These are phyloP conservation scores for Emericellopsis cladophorae DNA, from an alignment of 2,329 filamentous ascomycete species.

Conservation along the genomic window DNA sequence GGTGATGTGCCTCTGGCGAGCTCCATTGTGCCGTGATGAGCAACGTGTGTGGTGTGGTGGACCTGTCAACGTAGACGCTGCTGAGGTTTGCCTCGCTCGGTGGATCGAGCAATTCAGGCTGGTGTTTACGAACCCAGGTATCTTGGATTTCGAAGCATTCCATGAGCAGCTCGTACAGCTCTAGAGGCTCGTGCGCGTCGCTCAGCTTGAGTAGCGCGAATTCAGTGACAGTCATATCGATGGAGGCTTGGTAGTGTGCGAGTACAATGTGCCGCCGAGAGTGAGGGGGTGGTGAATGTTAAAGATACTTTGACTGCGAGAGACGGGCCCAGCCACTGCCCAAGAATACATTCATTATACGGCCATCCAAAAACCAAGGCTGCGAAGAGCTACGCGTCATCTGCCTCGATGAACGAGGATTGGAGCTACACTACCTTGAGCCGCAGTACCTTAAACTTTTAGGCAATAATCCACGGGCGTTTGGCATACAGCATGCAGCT, in stretches of 20 bases:
- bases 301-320: no score
- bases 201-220: slow-evolving; percentile 21
- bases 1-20: slow-evolving; percentile 23
- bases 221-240: slow-evolving; percentile 25
- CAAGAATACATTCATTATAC: no score
- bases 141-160: slow-evolving; percentile 21
- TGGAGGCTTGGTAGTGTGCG: background rate
- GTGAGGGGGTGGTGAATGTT: no score
- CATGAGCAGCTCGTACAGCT: slow-evolving; percentile 18
- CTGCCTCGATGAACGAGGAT: no score
- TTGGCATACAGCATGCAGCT: no score
- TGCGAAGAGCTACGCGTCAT: no score
- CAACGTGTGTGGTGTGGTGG: slow-evolving; percentile 18
- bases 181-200: slow-evolving; percentile 13
- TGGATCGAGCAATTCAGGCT: slow-evolving; percentile 16
- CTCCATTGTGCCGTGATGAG: slow-evolving; percentile 33
- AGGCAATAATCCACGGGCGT: no score
- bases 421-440: no score
- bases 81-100: slow-evolving; percentile 19
- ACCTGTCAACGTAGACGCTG: slow-evolving; percentile 19
- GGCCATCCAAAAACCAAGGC: no score
- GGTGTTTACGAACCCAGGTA: slow-evolving; percentile 23
- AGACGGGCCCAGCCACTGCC: no score
- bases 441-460: no score
- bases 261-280: no score